Evolutionary conservation across 495 filamentous ascomycete species (phyloP).

Genomic region (Usnea hakonensis): DNA sequence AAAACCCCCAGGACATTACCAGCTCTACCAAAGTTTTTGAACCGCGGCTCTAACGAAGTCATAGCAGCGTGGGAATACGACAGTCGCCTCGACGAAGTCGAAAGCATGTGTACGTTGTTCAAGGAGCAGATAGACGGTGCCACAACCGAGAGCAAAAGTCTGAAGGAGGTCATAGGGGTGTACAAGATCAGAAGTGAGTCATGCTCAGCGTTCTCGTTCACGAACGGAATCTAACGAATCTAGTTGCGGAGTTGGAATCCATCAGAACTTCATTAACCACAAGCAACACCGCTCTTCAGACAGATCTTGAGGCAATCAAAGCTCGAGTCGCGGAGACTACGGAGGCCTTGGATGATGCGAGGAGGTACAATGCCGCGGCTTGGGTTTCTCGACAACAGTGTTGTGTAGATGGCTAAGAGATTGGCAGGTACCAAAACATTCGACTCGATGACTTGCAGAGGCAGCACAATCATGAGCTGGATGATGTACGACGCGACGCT

Average conservation of each 20-base stretch:
- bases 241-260: conserved; percentile 62
- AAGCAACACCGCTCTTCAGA: conserved; percentile 47
- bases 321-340: conserved; percentile 38
- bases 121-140: conserved; percentile 55
- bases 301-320: conserved; percentile 52
- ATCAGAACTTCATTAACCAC: conserved; percentile 50
- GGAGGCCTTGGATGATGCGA: conserved; percentile 39
- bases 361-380: conserved; percentile 11
- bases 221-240: conserved; percentile 7
- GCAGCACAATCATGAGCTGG: conserved; percentile 42
- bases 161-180: conserved; percentile 61
- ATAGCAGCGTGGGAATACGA: conserved; percentile 70
- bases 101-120: conserved; percentile 51
- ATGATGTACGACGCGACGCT: conserved; percentile 34
- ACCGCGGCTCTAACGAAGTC: conserved; percentile 59
- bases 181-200: conserved; percentile 67
- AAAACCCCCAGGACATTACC: conserved; percentile 22
- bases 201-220: conserved; percentile 1
- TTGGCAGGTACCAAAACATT: conserved; percentile 40
- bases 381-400: conserved; percentile 26
- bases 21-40: conserved; percentile 49
- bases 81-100: conserved; percentile 55
- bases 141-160: conserved; percentile 48
- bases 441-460: conserved; percentile 50
- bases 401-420: conserved; percentile 40